Conservation (phyloP, 352 stramenopile genomes). For the Phytophthora aleatoria region DNA sequence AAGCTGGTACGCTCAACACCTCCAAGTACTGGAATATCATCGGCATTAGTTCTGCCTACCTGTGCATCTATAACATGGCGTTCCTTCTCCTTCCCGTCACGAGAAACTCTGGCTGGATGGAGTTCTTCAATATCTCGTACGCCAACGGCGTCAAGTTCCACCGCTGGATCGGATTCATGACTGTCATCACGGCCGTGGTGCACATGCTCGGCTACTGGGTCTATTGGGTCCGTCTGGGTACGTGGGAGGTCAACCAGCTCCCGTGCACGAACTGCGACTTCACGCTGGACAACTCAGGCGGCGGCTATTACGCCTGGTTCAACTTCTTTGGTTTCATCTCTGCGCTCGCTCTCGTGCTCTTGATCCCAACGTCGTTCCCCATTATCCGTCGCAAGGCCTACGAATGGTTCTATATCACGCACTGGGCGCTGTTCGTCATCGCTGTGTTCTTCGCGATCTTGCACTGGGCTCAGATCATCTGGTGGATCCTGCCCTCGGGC, state of each 20-base stretch:
- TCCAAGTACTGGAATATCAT: conserved; percentile 66
- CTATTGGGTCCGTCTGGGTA: conserved; percentile 47
- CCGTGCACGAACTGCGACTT: conserved; percentile 62
- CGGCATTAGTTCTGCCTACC: conserved; percentile 54
- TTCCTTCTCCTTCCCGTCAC: conserved; percentile 67
- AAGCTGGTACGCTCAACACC: conserved; percentile 42
- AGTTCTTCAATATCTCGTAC: conserved; percentile 71
- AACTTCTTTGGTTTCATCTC: conserved; percentile 64
- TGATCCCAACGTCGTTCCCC: conserved; percentile 58
- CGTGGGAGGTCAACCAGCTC: conserved; percentile 48
- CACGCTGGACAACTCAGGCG: conserved; percentile 39
- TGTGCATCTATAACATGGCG: conserved; percentile 77
- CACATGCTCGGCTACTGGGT: conserved; percentile 60
- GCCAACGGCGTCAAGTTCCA: conserved; percentile 64
- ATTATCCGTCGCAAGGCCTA: conserved; percentile 61
- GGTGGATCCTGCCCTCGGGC: conserved; percentile 56
- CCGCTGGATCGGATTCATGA: conserved; percentile 65
- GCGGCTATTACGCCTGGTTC: conserved; percentile 66
- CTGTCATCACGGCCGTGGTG: conserved; percentile 52
- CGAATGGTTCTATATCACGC: conserved; percentile 63
- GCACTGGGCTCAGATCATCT: conserved; percentile 64
- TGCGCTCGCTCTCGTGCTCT: conserved; percentile 51
- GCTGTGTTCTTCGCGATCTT: conserved; percentile 61
- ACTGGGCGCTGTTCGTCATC: conserved; percentile 61
- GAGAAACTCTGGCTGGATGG: conserved; percentile 67